phyloP scores from a whole-genome alignment of 257 asterid genomes.

The Solanum acaule region DNA sequence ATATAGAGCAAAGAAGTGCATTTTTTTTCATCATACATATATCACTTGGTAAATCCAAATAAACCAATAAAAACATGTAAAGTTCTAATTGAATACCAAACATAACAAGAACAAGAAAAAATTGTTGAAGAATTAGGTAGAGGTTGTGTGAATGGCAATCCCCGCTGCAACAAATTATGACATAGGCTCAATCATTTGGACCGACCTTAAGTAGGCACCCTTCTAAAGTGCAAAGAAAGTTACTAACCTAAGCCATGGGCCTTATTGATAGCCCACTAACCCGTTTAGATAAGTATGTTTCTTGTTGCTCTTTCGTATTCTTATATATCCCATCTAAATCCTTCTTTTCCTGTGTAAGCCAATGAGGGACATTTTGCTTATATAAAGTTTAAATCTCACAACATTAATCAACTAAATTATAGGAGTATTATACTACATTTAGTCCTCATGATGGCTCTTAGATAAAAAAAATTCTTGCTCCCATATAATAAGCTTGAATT shows the following conservation, averaged over 20 bases:
- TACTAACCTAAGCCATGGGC: constrained; percentile 6
- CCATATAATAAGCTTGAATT: too few species aligned
- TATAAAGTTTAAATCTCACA: too few species aligned
- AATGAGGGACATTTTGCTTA: not conserved
- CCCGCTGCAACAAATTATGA: constrained; percentile 6
- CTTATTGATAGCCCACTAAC: constrained; percentile 5
- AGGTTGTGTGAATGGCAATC: constrained; percentile 11
- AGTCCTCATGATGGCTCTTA: not conserved
- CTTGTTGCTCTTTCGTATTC: not conserved
- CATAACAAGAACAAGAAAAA: not conserved
- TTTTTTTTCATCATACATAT: too few species aligned
- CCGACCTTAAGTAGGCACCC: constrained; percentile 3
- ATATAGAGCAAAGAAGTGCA: too few species aligned
- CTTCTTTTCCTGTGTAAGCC: not conserved
- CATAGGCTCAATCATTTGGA: constrained; percentile 4
- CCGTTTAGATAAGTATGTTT: constrained; percentile 22
- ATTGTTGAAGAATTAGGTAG: not conserved
- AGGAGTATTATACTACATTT: not conserved
- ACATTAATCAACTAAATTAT: not conserved
- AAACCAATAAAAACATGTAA: too few species aligned
- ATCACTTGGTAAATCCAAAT: too few species aligned
- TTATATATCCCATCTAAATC: not conserved
- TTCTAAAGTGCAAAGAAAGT: constrained; percentile 16
- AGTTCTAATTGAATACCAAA: too few species aligned
- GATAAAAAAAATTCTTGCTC: not conserved